Percentiles rank a stretch among this genome's conserved stretches.
Evolutionary conservation across 2,329 filamentous ascomycete genomes (phyloP).

Genomic region (Neoscytalidium dimidiatum): DNA sequence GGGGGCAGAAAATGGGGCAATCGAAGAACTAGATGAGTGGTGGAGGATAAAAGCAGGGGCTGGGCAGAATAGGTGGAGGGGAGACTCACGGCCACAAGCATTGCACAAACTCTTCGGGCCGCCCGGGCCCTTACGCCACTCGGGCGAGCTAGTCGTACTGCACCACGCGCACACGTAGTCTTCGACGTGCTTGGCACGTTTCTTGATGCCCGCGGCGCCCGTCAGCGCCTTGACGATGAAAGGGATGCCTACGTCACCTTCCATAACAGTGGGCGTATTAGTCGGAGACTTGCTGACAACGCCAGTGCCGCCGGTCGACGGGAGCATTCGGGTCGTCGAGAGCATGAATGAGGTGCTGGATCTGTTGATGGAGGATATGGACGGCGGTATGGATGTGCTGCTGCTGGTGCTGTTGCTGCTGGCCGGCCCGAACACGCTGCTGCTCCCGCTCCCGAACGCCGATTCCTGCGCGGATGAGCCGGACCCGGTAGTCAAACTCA

Average conservation of each 20-base stretch:
- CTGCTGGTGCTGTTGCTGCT: slow-evolving; percentile 4
- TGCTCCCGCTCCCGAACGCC: neutral
- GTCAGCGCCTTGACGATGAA: slow-evolving; percentile 1
- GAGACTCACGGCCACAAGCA: slow-evolving; percentile 17
- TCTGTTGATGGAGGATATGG: neutral
- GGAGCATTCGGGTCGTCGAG: neutral
- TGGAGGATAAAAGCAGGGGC: neutral
- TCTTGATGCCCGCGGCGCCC: neutral
- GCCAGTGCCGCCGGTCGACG: too few relatives aligned
- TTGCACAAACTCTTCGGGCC: slow-evolving; percentile 18
- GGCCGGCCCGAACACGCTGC: neutral
- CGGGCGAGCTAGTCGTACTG: neutral
- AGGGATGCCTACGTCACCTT: neutral
- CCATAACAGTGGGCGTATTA: neutral
- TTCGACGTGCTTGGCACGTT: neutral
- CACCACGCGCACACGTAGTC: slow-evolving; percentile 16
- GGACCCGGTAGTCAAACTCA: neutral
- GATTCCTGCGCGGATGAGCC: slow-evolving; percentile 3
- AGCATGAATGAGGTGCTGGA: neutral
- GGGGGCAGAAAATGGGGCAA: neutral
- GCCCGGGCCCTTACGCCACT: slow-evolving; percentile 10
- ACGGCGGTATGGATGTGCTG: neutral
- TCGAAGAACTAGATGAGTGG: neutral
- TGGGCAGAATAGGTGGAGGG: too few relatives aligned
- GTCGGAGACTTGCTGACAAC: neutral